These are phyloP conservation scores for Aspergillus homomorphus DNA, from an alignment of 495 filamentous ascomycete genomes.

Conservation along the genomic window DNA sequence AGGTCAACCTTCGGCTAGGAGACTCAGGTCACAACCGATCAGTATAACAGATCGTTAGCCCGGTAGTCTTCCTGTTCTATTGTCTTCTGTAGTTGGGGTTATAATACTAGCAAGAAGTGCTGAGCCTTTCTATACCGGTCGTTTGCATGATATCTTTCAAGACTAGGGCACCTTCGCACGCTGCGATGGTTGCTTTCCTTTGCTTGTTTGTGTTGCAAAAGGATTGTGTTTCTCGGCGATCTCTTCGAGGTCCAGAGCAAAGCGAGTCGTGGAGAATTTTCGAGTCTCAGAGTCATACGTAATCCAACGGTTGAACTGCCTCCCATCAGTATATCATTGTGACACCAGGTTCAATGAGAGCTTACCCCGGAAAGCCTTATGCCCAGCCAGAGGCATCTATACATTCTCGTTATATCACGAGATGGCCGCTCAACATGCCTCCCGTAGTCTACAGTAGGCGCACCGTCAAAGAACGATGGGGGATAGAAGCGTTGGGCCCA, in stretches of 20 bases:
- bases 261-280: constrained; percentile 31
- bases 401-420: constrained; percentile 60
- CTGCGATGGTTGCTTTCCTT: not conserved
- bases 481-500: constrained; percentile 73
- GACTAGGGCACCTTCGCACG: constrained; percentile 14
- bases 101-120: not conserved
- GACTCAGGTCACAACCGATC: not conserved
- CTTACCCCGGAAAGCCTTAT: constrained; percentile 54
- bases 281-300: constrained; percentile 26
- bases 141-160: not conserved
- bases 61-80: not conserved
- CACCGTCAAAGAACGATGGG: constrained; percentile 62
- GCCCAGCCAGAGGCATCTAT: constrained; percentile 74
- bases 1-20: not conserved
- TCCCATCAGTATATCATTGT: constrained; percentile 10
- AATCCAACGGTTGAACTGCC: constrained; percentile 44
- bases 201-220: constrained; percentile 8
- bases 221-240: constrained; percentile 22
- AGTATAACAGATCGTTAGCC: not conserved
- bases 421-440: constrained; percentile 66
- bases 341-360: constrained; percentile 1
- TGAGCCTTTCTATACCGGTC: not conserved
- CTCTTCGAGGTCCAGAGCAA: constrained; percentile 26
- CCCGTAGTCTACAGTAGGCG: constrained; percentile 73
- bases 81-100: not conserved